These are phyloP conservation scores for Sisymbrium irio DNA, from an alignment of 345 rosid species.

Conservation along the genomic window DNA sequence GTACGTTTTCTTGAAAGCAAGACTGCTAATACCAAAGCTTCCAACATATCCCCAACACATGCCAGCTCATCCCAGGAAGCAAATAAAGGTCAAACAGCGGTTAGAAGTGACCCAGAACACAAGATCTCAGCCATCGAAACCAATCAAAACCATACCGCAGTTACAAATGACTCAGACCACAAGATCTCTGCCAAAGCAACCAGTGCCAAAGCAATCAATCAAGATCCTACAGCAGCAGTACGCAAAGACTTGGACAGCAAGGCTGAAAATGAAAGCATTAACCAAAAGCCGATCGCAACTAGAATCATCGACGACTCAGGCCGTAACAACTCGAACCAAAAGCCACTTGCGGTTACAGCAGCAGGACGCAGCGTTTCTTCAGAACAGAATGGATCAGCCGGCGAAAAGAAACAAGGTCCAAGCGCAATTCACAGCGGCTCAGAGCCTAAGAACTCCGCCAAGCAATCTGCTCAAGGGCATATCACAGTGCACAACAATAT, in stretches of 20 bases:
- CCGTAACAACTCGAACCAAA: not conserved
- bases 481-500: not conserved
- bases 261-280: not conserved
- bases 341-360: not conserved
- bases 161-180: not conserved
- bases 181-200: slow-evolving; percentile 14
- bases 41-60: slow-evolving; percentile 6
- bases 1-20: slow-evolving; percentile 60
- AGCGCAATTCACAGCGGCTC: not conserved
- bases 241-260: not conserved
- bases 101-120: not conserved
- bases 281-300: slow-evolving; percentile 1
- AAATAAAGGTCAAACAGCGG: not conserved
- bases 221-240: not conserved
- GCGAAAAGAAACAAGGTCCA: slow-evolving; percentile 8
- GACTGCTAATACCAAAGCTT: not conserved
- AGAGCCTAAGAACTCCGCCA: slow-evolving; percentile 21
- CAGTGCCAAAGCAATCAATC: slow-evolving; percentile 12
- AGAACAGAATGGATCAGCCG: not conserved
- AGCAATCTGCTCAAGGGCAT: not conserved
- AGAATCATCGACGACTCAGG: not conserved
- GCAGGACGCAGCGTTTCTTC: not conserved
- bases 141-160: not conserved
- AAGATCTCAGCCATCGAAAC: slow-evolving; percentile 19
- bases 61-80: slow-evolving; percentile 11